Conservation (phyloP, 2,329 filamentous ascomycete genomes). For the Geoglossum cookeanum region DNA sequence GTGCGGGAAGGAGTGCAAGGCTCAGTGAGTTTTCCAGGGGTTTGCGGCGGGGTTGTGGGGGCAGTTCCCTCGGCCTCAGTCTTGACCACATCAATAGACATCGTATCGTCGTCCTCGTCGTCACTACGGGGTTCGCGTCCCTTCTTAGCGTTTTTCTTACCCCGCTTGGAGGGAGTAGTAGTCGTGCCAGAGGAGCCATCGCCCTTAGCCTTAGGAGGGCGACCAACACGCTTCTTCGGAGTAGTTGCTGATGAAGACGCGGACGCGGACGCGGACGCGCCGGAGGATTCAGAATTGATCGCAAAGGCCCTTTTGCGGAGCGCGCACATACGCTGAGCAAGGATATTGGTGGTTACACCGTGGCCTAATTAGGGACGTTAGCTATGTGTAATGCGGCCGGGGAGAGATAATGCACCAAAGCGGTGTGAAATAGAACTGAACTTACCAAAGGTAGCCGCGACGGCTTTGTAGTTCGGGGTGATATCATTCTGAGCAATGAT, state of each 20-base stretch:
- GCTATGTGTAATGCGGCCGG: not conserved
- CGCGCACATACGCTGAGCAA: not conserved
- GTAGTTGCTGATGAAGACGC: not conserved
- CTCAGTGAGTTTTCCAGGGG: not conserved
- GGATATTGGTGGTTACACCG: not conserved
- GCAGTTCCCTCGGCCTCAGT: not conserved
- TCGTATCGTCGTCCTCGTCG: not conserved
- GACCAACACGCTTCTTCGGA: not conserved
- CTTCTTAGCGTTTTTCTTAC: not conserved
- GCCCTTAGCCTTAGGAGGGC: not conserved
- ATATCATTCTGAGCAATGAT: not conserved
- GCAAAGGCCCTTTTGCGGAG: not conserved
- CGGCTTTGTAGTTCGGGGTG: not conserved
- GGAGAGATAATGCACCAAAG: not conserved
- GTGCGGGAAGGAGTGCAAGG: not conserved
- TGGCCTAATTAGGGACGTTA: not conserved
- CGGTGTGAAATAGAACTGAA: not conserved
- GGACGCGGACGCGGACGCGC: not conserved
- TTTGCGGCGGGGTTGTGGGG: not conserved
- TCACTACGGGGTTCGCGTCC: not conserved
- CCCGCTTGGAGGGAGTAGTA: not conserved
- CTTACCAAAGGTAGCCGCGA: not conserved
- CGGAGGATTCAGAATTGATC: not conserved
- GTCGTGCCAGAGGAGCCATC: not conserved
- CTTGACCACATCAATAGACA: not conserved